phyloP scores from a whole-genome alignment of 2,329 filamentous ascomycete species.

The Gliomastix tumulicola region DNA sequence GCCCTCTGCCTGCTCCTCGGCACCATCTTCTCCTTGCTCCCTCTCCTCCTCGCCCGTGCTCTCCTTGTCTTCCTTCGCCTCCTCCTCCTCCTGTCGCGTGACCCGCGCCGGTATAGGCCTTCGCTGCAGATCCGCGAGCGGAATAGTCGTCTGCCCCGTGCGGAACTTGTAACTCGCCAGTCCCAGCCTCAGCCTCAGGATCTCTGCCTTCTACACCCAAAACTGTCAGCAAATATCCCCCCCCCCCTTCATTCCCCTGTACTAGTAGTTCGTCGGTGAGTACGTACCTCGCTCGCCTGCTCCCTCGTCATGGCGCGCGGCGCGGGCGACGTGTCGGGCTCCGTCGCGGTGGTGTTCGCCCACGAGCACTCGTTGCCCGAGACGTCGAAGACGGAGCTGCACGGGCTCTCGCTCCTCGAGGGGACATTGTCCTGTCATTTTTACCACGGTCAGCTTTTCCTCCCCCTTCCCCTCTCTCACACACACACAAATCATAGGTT shows the following conservation, averaged over 20 bases:
- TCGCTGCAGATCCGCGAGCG: slow-evolving; percentile 51
- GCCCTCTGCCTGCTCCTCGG: no score
- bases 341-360: slow-evolving; percentile 30
- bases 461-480: no score
- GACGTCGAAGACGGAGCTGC: slow-evolving; percentile 42
- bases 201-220: slow-evolving; percentile 50
- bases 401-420: slow-evolving; percentile 27
- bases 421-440: slow-evolving; percentile 10
- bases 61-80: slow-evolving; percentile 4
- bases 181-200: slow-evolving; percentile 60
- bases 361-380: slow-evolving; percentile 40
- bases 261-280: background rate
- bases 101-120: slow-evolving; percentile 16
- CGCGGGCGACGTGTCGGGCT: slow-evolving; percentile 28
- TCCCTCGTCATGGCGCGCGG: slow-evolving; percentile 37
- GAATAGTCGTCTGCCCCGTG: slow-evolving; percentile 63
- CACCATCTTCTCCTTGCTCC: no score
- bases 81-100: slow-evolving; percentile 6
- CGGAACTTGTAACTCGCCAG: slow-evolving; percentile 70
- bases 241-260: background rate
- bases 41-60: background rate
- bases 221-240: slow-evolving; percentile 1
- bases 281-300: slow-evolving; percentile 42
- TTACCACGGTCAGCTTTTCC: no score
- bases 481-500: no score